Evolutionary conservation across 768 basidiomycete species (phyloP), one percentile per base, ranked within the genome.

Genomic region (Boletus insuetus): DNA sequence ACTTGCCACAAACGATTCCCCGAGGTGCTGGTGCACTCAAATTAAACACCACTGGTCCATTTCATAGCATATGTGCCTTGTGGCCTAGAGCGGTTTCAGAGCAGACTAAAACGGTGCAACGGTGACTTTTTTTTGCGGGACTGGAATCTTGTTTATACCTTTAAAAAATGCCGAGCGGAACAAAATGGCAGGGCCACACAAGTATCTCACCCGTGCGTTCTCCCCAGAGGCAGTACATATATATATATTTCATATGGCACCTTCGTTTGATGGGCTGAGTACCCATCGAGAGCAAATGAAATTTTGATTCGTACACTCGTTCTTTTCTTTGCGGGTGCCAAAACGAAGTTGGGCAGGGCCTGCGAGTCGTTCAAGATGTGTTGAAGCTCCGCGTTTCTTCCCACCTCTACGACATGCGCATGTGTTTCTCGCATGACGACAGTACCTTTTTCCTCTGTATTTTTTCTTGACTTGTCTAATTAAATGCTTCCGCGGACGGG

Each of bases 211-310:
- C n/a, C 37, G 29, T 24, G 22, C 26, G 20, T 35, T 41, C 44
- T 41, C 40, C 5, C 19, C 9, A 22, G 42, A 49, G 59, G 63
- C 63, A n/a, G 48, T 64, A 52, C 58, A 12, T 26, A 38, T n/a
- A 13, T 57, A 46, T 43, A 4, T 40, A 43, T 46, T 20, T 41
- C 43, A 38, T 51, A 22, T 46, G n/a, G 39, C 29, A 29, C 46
- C 22, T 42, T 58, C 40, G 45, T 47, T 38, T 63, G 61, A 52
- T 60, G 60, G 53, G 44, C 51, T 49, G 59, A 20, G 53, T 40
- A 59, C 24, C 22, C 17, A 42, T 22, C 32, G 29, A 35, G 20
- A 14, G 17, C 7, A 49, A 17, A 31, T 61, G 46, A 58, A 61
- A 62, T 4, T 29, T 22, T n/a, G 41, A 46, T 59, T 7, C 20